Evolutionary conservation across 176 grass and related monocot species (phyloP).

Genomic region (Oryza glaberrima): DNA sequence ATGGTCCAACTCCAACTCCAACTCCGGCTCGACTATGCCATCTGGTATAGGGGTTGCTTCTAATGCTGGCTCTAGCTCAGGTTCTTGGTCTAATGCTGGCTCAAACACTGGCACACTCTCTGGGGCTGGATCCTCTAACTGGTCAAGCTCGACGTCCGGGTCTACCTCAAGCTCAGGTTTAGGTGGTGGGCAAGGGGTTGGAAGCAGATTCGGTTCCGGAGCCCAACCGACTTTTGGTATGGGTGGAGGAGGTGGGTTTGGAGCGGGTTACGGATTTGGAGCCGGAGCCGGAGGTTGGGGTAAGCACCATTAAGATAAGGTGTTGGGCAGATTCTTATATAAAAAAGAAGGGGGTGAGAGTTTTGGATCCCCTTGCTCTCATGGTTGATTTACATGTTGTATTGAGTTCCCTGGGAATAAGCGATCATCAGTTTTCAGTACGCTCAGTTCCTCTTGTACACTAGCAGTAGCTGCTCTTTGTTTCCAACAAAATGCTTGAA

Average conservation of each 20-base stretch:
- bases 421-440: not conserved
- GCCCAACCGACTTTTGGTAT: not conserved
- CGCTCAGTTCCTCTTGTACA: no score
- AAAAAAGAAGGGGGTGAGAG: no score
- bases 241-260: constrained; percentile 7
- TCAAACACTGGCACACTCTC: not conserved
- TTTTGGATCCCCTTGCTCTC: not conserved
- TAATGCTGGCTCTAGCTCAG: constrained; percentile 21
- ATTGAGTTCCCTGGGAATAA: not conserved
- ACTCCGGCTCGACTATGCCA: not conserved
- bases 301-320: constrained; percentile 25
- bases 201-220: not conserved
- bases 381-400: not conserved
- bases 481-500: not conserved
- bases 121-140: constrained; percentile 38
- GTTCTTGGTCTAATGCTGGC: constrained; percentile 39
- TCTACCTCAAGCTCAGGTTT: not conserved
- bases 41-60: not conserved
- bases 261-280: constrained; percentile 24
- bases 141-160: constrained; percentile 49
- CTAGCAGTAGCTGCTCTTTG: not conserved
- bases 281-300: constrained; percentile 20
- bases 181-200: constrained; percentile 9
- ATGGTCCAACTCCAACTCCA: constrained; percentile 30
- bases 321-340: not conserved